Base-by-base conservation (phyloP, 495 filamentous ascomycete species). In the Podospora anserina region DNA sequence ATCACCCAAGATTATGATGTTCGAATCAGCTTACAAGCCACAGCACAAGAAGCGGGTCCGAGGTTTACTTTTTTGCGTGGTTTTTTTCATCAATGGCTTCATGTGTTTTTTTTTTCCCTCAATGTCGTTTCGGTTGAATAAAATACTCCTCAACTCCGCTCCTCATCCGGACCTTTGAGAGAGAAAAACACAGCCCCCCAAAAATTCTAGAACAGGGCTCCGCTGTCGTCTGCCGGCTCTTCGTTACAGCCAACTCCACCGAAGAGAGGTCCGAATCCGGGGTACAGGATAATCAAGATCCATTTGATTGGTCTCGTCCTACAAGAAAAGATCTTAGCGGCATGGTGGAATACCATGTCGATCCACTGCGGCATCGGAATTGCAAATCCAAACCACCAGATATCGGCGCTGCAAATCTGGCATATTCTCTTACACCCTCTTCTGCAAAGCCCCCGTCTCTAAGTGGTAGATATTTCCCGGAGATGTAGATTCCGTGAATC, bases 241-340 rank as follows among this genome's bases (percentile, higher is more conserved):
- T 15, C 57, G 56, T 26, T n/a, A 56, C 59, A 32, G 11, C 23
- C 34, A 2, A 55, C 61, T 57, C 66, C 27, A 55, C 55, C n/a
- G 39, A 26, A 63, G 34, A 55, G 53, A 34, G 63, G n/a, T 60
- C 58, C 23, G 27, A 13, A 56, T 62, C 18, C 44, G 62, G 68
- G 61, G 61, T 63, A 30, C 39, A 2, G 28, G 26, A 57, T 68
- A 68, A 70, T 70, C 59, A 64, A 20, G 53, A 70, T 18, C 60
- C 16, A 49, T 7, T 16, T 68, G 65, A 72, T 70, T 70, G 68
- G 71, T 18, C 27, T 69, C 23, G 59, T 32, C 30, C 28, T 20
- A 39, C 30, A n/a, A 61, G 13, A 9, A 30, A 60, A 23, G 28
- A 7, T n/a, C 28, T 60, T 27, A 60, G 23, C 18, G 28, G 39